Base-by-base conservation (phyloP, 2,329 filamentous ascomycete genomes). In the Aspergillus niger region DNA sequence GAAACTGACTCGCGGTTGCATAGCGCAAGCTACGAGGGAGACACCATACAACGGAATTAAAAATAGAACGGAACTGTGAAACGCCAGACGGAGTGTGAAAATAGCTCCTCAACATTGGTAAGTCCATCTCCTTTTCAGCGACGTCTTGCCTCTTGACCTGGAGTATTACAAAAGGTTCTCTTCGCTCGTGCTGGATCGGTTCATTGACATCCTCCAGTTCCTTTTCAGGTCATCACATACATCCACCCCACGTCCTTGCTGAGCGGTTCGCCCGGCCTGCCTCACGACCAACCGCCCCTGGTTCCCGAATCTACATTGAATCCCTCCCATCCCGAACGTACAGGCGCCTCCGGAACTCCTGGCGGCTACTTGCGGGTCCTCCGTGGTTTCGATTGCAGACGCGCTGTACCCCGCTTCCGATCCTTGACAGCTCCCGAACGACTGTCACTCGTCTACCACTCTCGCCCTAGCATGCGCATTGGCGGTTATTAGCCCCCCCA, bases 1-100 rank as follows among this genome's bases (percentile, higher is more conserved):
- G 49, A 51, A 51, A 51, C 44, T 63, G 50, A 57, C 49, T 47
- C 30, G 49, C 43, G 28, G 38, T 36, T 22, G 47, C 48, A 28
- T 41, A 57, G 47, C 36, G 30, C 36, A 15, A 30, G 50, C 32
- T n/a, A 52, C 53, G 32, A 44, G 50, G 26, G 39, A 47, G 26
- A 13, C 15, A 44, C 47, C 32, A 57, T 48, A 57, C 36, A 44
- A 57, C 54, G 36, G 48, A 26, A 50, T 38, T 61, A 63, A 61
- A 64, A 64, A 63, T 63, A 66, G 64, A 63, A 58, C 60, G 8
- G 26, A 51, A 24, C 51, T 56, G 60, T 66, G 64, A 64, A 64
- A 66, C 62, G 63, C 58, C 51, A 20, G 62, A 28, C 26, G 48
- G 32, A 20, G 24, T 57, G 52, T 38, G 51, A 53, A 48, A 52